Percentiles rank a stretch among this genome's conserved stretches.
Evolutionary conservation across 2,329 filamentous ascomycete species (phyloP).

Genomic region (Trichoderma koningii): DNA sequence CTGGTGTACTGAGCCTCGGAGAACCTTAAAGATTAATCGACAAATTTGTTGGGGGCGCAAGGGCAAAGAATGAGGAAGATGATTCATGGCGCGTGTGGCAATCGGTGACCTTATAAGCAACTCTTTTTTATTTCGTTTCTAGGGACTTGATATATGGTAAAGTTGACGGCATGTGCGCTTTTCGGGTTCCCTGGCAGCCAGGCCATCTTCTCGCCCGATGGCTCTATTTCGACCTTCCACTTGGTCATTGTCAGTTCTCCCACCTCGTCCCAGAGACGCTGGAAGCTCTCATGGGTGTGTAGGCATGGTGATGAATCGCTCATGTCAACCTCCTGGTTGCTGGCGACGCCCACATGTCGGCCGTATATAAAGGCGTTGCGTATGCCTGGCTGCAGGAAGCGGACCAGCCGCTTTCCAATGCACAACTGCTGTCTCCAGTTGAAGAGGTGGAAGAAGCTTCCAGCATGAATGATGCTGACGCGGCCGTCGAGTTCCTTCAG

Average conservation of each 20-base stretch:
- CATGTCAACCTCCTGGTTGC: conserved; percentile 32
- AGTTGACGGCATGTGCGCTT: conserved; percentile 38
- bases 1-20: too few species aligned
- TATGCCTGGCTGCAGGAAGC: conserved; percentile 49
- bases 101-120: background rate
- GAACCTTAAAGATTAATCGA: too few species aligned
- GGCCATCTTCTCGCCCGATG: conserved; percentile 32
- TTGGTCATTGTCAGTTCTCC: conserved; percentile 50
- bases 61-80: too few species aligned
- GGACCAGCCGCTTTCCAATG: conserved; percentile 48
- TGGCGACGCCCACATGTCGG: conserved; percentile 49
- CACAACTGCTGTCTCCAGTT: conserved; percentile 50
- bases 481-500: conserved; percentile 42
- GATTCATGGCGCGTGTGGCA: background rate
- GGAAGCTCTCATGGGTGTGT: conserved; percentile 54
- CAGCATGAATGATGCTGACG: conserved; percentile 52
- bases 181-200: conserved; percentile 35
- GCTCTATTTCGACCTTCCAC: conserved; percentile 52
- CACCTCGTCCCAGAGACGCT: conserved; percentile 56
- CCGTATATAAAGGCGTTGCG: conserved; percentile 53
- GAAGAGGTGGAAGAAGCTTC: conserved; percentile 55
- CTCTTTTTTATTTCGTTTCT: conserved; percentile 30
- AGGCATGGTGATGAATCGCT: conserved; percentile 43
- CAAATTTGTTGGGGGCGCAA: too few species aligned
- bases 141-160: conserved; percentile 42